Base-by-base conservation (phyloP, 73 alveolate genomes). In the Tetrahymena borealis region DNA sequence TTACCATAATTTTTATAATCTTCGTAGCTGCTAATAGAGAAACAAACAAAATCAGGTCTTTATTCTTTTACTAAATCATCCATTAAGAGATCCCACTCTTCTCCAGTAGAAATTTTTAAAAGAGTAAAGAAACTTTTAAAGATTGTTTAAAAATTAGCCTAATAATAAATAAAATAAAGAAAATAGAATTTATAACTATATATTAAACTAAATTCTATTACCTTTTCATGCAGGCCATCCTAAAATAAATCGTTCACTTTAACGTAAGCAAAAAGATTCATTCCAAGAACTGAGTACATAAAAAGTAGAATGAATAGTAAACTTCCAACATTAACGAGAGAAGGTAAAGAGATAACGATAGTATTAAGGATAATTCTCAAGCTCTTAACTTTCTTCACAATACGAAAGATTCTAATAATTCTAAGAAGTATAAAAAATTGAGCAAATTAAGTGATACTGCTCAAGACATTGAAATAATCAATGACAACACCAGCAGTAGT, bases 281-380 rank as follows among this genome's bases (percentile, higher is more conserved):
- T 39, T n/a, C 94, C 94, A 32, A 91, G 42, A 0, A 91, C 94
- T 35, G 96, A 40, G 90, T 91, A 95, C 78, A 94, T 94, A 39
- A 90, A 95, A 20, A 95, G 94, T 1, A 95, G 79, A 6, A 95
- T 91, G 16, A 94, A 79, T 38, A 95, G 39, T 31, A 95, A 43
- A 0, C 94, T 92, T 32, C 96, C 96, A 35, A 95, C 93, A 90
- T 94, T 95, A 0, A 95, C 92, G 78, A 95, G 79, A 33, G 96
- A 79, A 15, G 96, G 95, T 13, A 96, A 79, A n/a, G 96, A 94
- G 32, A 90, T 78, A 33, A 94, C 24, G 90, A 96, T 90, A 8
- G 98, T 94, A 41, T 96, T 94, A 91, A 96, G 92, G 39, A 96
- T 91, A 33, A 92, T 91, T 60, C 94, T 91, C 3, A 96, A 78